A percentile compares a stretch with the other conserved stretches of the same genome.
Conservation (phyloP, 768 basidiomycete species). For the Harrya chromipes region DNA sequence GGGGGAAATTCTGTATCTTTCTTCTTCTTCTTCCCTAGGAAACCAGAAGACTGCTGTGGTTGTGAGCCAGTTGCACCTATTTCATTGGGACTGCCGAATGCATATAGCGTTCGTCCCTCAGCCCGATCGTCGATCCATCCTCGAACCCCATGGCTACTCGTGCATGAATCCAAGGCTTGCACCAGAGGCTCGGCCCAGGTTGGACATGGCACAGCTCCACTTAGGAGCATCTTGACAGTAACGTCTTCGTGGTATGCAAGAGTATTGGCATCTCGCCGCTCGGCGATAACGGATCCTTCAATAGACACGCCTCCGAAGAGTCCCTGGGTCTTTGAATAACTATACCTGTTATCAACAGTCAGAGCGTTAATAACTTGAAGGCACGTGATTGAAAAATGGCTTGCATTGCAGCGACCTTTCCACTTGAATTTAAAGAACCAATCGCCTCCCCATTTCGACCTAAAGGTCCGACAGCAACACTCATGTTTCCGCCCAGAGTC, state of each 20-base stretch:
- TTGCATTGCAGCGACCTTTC: slow-evolving; percentile 90
- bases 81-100: slow-evolving; percentile 38
- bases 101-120: slow-evolving; percentile 44
- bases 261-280: slow-evolving; percentile 89
- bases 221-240: slow-evolving; percentile 75
- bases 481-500: slow-evolving; percentile 88
- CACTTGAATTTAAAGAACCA: slow-evolving; percentile 78
- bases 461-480: slow-evolving; percentile 85
- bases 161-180: slow-evolving; percentile 68
- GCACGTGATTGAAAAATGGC: slow-evolving; percentile 7
- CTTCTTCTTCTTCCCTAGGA: slow-evolving; percentile 46
- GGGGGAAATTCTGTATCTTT: slow-evolving; percentile 54
- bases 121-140: slow-evolving; percentile 62
- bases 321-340: slow-evolving; percentile 89
- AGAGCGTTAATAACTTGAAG: neutral
- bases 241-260: slow-evolving; percentile 76
- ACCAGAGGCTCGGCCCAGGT: slow-evolving; percentile 77
- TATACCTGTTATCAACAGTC: slow-evolving; percentile 53
- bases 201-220: slow-evolving; percentile 70
- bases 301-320: slow-evolving; percentile 90
- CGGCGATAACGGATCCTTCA: slow-evolving; percentile 88
- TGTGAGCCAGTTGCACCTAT: slow-evolving; percentile 33
- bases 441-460: slow-evolving; percentile 92
- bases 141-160: slow-evolving; percentile 63
- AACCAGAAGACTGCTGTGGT: slow-evolving; percentile 28